A percentile compares a stretch with the other conserved stretches of the same genome.
Evolutionary conservation across 2,329 filamentous ascomycete genomes (phyloP).

Genomic region (Esteya vermicola): DNA sequence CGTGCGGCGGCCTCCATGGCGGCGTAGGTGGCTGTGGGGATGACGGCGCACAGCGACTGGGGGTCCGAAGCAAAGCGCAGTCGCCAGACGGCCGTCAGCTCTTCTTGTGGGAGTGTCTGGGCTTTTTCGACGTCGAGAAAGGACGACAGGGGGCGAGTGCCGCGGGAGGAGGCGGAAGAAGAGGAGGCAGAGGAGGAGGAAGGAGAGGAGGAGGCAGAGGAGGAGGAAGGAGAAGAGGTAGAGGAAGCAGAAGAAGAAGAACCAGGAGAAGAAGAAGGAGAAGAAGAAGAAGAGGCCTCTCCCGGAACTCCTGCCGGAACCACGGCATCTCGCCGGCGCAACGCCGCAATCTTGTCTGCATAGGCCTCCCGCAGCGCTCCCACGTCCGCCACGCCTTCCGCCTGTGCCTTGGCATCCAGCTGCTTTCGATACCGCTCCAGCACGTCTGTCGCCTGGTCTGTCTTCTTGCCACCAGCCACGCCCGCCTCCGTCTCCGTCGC

Average conservation of each 20-base stretch:
- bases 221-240: background rate
- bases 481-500: background rate
- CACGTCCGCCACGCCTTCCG: constrained; percentile 56
- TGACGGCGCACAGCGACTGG: constrained; percentile 67
- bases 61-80: constrained; percentile 64
- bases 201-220: background rate
- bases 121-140: constrained; percentile 70
- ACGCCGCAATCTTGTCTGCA: constrained; percentile 62
- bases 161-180: constrained; percentile 18
- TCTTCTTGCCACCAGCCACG: background rate
- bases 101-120: constrained; percentile 55
- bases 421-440: constrained; percentile 80
- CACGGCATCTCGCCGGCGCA: constrained; percentile 53
- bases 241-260: background rate
- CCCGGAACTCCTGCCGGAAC: constrained; percentile 14
- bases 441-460: constrained; percentile 36
- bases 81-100: constrained; percentile 82
- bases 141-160: constrained; percentile 26
- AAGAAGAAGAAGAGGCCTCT: background rate
- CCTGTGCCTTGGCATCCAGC: constrained; percentile 65
- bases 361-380: constrained; percentile 71
- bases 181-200: too few relatives aligned
- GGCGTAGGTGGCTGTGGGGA: constrained; percentile 60
- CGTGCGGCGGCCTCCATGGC: constrained; percentile 59
- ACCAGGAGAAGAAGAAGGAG: background rate